These are phyloP conservation scores for Trapa incisa DNA, from an alignment of 345 rosid species.

Conservation along the genomic window DNA sequence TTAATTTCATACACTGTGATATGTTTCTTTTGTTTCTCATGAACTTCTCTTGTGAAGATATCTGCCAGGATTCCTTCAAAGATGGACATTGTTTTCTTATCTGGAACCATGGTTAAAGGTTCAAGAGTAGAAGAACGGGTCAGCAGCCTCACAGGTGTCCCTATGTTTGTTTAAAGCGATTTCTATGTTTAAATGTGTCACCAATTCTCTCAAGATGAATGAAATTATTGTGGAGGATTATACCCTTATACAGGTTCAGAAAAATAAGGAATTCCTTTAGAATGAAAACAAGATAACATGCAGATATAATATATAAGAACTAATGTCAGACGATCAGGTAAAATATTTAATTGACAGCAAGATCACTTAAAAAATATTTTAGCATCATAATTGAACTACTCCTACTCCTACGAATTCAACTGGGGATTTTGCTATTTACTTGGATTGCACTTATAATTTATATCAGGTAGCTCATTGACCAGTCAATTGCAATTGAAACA, in stretches of 20 bases:
- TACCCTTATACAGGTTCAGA: not conserved
- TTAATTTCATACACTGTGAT: not conserved
- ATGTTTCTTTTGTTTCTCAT: slow-evolving; percentile 6
- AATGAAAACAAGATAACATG: not conserved
- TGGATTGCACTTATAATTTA: not conserved
- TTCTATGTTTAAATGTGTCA: not conserved
- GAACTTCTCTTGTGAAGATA: slow-evolving; percentile 31
- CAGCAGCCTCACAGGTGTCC: slow-evolving; percentile 59
- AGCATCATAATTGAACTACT: not conserved
- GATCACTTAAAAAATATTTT: not conserved
- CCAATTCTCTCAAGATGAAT: not conserved
- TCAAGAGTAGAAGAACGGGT: slow-evolving; percentile 47
- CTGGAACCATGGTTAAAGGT: slow-evolving; percentile 33
- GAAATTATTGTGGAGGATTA: not conserved
- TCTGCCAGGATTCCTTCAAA: slow-evolving; percentile 51
- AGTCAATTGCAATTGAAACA: slow-evolving; percentile 43
- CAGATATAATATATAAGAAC: not conserved
- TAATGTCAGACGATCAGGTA: not conserved
- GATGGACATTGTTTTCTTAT: slow-evolving; percentile 58
- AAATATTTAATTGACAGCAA: not conserved
- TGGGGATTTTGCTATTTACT: not conserved
- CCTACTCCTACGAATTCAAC: not conserved
- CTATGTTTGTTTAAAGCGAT: not conserved
- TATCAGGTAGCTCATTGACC: slow-evolving; percentile 40
- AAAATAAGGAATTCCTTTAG: not conserved